Conservation (phyloP, 768 basidiomycete species). For the Leccinellum albellum region DNA sequence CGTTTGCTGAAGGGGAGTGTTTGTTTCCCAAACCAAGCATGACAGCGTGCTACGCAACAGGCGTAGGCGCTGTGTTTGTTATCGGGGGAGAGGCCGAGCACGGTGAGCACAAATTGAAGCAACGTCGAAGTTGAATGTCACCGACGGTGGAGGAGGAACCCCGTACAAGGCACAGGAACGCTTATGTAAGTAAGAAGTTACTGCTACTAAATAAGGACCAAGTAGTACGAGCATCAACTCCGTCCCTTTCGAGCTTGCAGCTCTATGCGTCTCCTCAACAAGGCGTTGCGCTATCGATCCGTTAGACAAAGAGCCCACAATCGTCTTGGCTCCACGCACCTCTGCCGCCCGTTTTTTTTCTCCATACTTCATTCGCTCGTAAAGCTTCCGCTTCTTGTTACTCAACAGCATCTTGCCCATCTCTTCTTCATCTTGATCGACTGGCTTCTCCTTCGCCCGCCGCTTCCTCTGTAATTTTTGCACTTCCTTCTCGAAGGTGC, state of each 20-base stretch:
- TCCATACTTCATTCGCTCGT: conserved; percentile 89
- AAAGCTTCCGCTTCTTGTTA: conserved; percentile 89
- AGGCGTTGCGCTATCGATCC: conserved; percentile 47
- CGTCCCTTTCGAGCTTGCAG: conserved; percentile 43
- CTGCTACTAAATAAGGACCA: neutral
- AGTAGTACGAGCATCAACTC: neutral
- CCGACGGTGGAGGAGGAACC: neutral
- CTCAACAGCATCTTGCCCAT: conserved; percentile 99
- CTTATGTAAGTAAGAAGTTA: neutral
- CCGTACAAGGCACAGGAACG: neutral
- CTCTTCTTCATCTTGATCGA: conserved; percentile 57
- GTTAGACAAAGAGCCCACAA: conserved; percentile 7
- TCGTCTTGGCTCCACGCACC: conserved; percentile 46
- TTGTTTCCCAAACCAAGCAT: conserved; percentile 37
- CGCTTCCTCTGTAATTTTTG: conserved; percentile 51
- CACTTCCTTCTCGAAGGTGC: conserved; percentile 73
- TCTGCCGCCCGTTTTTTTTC: conserved; percentile 73
- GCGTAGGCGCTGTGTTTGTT: neutral
- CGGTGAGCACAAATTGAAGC: neutral
- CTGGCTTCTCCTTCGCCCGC: conserved; percentile 31
- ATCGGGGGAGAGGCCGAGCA: conserved; percentile 1
- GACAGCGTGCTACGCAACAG: neutral
- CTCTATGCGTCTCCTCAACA: conserved; percentile 56
- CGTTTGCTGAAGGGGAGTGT: conserved; percentile 28
- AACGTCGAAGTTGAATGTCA: neutral